Evolutionary conservation across 2,329 filamentous ascomycete genomes (phyloP).

Genomic region (Lasiodiplodia sp.): DNA sequence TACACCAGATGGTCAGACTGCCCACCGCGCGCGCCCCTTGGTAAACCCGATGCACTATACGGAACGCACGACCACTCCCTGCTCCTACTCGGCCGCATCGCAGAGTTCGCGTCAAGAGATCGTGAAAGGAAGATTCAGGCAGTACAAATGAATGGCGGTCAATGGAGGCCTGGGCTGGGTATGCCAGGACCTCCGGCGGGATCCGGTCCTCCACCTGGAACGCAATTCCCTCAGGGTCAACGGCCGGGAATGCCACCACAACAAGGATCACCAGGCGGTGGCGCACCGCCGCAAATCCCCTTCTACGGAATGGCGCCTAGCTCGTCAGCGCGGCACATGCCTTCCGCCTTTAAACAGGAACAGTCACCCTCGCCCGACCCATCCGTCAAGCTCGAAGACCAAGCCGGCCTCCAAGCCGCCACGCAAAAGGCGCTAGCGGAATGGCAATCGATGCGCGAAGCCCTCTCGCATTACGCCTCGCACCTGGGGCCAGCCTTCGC

Average conservation of each 20-base stretch:
- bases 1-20: slow-evolving; percentile 85
- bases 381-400: slow-evolving; percentile 34
- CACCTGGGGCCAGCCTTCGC: slow-evolving; percentile 78
- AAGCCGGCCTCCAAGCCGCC: slow-evolving; percentile 65
- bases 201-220: slow-evolving; percentile 19
- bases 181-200: slow-evolving; percentile 50
- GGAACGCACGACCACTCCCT: slow-evolving; percentile 90
- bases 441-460: slow-evolving; percentile 76
- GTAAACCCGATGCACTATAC: slow-evolving; percentile 78
- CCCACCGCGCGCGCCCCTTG: slow-evolving; percentile 81
- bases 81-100: slow-evolving; percentile 79
- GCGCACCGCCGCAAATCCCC: slow-evolving; percentile 9
- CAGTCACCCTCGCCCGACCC: slow-evolving; percentile 49
- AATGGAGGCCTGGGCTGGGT: slow-evolving; percentile 62
- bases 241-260: slow-evolving; percentile 4
- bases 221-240: background rate
- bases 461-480: slow-evolving; percentile 71
- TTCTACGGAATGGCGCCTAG: slow-evolving; percentile 62
- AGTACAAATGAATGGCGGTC: slow-evolving; percentile 64
- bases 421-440: slow-evolving; percentile 76
- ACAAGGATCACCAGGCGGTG: slow-evolving; percentile 11
- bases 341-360: slow-evolving; percentile 47
- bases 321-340: slow-evolving; percentile 50
- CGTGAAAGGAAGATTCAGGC: slow-evolving; percentile 77
- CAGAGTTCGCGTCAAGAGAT: slow-evolving; percentile 80